Base-by-base conservation (phyloP, 352 stramenopile species). In the Phytopythium helicoides region DNA sequence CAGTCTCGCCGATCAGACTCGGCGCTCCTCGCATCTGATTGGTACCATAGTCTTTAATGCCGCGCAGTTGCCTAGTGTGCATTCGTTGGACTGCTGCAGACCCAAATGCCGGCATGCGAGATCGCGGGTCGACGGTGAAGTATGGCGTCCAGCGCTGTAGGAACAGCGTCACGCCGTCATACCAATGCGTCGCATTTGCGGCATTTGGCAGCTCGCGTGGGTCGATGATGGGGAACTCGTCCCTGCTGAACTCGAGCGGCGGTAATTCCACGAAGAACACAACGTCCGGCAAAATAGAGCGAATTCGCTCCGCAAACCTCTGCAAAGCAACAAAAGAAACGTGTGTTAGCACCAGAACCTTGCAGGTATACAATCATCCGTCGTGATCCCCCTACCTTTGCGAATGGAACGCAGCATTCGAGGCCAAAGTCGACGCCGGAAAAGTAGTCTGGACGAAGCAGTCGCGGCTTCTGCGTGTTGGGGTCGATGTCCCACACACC, bases 111-210 rank as follows among this genome's bases (percentile, higher is more conserved):
- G 81, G 82, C 18, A 65, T 52, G 49, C 81, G 86, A 8, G 75
- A 89, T 6, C 61, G 54, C 9, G 80, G 69, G 34, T 96, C 85
- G 1, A 94, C 72, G 0, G 74, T 84, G 47, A 96, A 91, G 54
- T 81, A 92, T 15, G 84, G 65, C 9, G 70, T 54, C 77, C 80
- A 93, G 1, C 52, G 56, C 19, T 74, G 81, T 16, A 93, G 40
- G 46, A 97, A 95, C 7, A 97, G 64, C 52, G 88, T 97, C 15
- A 93, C 73, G 10, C 82, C 86, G 59, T 97, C 89, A 62, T 97
- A 97, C 85, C 87, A 97, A 60, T 97, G 90, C 10, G 76, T 94
- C 5, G 83, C 85, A 37, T 94, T 94, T n/a, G 91, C 72, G 0
- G 78, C 81, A n/a, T 68, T 74, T 16, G 83, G 79, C 26, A 92